phyloP scores from a whole-genome alignment of 768 basidiomycete species.

The Russula dissimulans region DNA sequence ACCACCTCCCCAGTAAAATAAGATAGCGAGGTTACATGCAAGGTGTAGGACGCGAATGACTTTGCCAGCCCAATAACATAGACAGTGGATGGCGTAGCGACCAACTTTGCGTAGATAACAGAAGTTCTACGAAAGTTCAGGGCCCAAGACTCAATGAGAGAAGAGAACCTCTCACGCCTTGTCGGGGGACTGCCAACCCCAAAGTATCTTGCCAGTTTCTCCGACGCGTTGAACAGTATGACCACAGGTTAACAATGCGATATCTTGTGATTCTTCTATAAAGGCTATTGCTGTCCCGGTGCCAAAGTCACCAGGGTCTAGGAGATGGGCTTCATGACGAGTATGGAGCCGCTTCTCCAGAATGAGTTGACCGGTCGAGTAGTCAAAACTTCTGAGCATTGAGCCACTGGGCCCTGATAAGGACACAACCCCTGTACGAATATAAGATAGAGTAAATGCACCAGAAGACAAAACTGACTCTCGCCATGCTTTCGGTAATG shows the following conservation, averaged over 20 bases:
- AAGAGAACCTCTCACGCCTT: constrained; percentile 41
- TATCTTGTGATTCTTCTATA: constrained; percentile 28
- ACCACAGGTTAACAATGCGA: constrained; percentile 54
- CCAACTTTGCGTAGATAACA: constrained; percentile 54
- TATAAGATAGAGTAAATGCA: not conserved
- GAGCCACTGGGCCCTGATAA: constrained; percentile 71
- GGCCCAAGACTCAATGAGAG: not conserved
- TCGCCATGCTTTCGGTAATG: constrained; percentile 50
- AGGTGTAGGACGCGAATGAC: constrained; percentile 44
- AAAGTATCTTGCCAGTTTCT: constrained; percentile 44
- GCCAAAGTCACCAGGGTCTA: constrained; percentile 48
- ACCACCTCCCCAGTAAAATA: constrained; percentile 44
- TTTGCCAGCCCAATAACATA: constrained; percentile 44
- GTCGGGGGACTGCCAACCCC: constrained; percentile 68
- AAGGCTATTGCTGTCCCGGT: constrained; percentile 47
- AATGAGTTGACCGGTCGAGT: constrained; percentile 50
- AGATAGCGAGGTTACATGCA: constrained; percentile 58
- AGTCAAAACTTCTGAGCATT: constrained; percentile 59
- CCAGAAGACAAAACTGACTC: constrained; percentile 34
- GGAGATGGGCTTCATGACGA: constrained; percentile 33
- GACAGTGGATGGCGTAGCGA: constrained; percentile 42
- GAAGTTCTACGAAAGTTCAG: constrained; percentile 39
- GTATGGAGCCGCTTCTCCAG: constrained; percentile 56
- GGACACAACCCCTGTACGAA: constrained; percentile 47
- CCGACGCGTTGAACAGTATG: constrained; percentile 46